Conservation (phyloP, 1,139 yeast genomes). For the Taphrina deformans region DNA sequence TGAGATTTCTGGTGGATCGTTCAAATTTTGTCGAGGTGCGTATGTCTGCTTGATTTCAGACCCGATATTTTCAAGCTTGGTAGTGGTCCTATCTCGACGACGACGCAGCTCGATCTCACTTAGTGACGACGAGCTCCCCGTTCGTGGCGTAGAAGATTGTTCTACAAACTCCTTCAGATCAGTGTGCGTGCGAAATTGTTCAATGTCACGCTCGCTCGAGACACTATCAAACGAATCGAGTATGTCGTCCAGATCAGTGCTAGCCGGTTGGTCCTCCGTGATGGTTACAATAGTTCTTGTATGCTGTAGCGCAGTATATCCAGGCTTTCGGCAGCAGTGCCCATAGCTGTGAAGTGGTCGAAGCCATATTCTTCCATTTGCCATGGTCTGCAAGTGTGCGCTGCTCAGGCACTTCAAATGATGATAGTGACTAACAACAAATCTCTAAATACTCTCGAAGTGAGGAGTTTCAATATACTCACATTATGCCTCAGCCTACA, state of each 20-base stretch:
- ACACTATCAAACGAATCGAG: constrained; percentile 18
- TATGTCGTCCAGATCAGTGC: constrained; percentile 18
- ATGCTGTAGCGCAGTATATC: background rate
- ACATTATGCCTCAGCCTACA: background rate
- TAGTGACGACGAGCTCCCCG: background rate
- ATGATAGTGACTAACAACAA: too few species aligned
- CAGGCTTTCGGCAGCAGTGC: background rate
- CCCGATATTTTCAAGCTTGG: constrained; percentile 9
- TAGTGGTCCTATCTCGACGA: constrained; percentile 18
- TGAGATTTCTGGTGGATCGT: constrained; percentile 6
- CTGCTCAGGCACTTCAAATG: too few species aligned
- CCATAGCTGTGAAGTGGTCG: background rate
- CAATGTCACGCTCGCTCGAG: background rate
- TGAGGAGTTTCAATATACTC: too few species aligned
- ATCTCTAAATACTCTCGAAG: background rate
- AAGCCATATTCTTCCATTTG: background rate
- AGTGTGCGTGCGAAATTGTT: background rate
- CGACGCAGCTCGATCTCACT: constrained; percentile 3
- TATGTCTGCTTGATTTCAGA: background rate
- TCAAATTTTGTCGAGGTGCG: constrained; percentile 7
- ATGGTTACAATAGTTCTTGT: background rate
- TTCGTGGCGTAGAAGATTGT: background rate
- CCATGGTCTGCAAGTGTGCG: too few species aligned
- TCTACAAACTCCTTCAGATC: background rate
- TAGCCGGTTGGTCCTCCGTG: background rate